Base-by-base conservation (phyloP, 2,329 filamentous ascomycete genomes). In the Colletotrichum sp. region DNA sequence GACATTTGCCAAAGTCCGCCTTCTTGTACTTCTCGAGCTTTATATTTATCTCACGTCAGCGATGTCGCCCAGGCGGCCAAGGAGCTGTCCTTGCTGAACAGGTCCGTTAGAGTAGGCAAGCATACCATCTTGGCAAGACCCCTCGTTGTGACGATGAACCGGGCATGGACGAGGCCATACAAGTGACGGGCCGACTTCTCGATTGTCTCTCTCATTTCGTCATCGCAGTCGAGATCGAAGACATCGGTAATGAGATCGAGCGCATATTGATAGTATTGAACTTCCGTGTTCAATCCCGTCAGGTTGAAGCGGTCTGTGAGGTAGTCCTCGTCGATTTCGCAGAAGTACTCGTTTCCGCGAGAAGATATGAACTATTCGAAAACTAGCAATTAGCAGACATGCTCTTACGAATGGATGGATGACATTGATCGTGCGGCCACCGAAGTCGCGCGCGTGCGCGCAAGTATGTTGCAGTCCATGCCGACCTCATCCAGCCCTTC, bases 1-100 rank as follows among this genome's bases (percentile, higher is more conserved):
- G 97, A 83, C 97, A 99, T 88, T 98, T 98, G 79, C 97, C 97
- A 83, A 99, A 99, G 84, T 98, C 96, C 80, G 93, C 94, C 84
- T 98, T 98, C 83, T 99, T 99, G 86, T 98, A 99, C 86, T 99
- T 99, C 80, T 99, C 97, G 77, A 98, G 94, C 96, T 98, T 81
- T 44, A 36, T 48, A n/a, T 7, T 34, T 44, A 15, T 28, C 55
- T 44, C 27, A 27, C 16, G 60, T 64, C 16, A 64, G 60, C 30
- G n/a, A 36, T 22, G n/a, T 64, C 25, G 16, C 9, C 19, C 15
- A 15, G 28, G 22, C n/a, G 16, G 64, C 32, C 36, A 36, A 64
- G 39, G 28, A 27, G 13, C 27, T 11, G 15, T 11, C 55, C 25
- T 52, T 25, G 22, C 25, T 15, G 52, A 44, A 59, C 6, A 59